These are phyloP conservation scores for Trypanosoma rangeli DNA, from an alignment of 208 protist species.

Conservation along the genomic window DNA sequence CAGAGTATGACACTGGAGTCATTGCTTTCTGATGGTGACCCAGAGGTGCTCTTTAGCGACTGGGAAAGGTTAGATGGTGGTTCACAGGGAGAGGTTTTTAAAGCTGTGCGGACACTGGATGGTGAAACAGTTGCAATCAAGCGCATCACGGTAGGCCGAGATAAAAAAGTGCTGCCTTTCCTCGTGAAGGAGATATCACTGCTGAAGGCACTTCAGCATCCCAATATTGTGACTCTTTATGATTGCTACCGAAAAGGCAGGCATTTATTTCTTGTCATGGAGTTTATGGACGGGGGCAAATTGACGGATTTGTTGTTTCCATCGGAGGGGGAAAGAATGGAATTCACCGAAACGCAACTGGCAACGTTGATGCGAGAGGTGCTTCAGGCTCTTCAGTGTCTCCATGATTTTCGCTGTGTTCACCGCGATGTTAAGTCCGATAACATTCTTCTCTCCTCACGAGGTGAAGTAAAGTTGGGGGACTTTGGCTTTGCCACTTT, in stretches of 20 bases:
- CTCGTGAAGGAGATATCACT: slow-evolving; percentile 44
- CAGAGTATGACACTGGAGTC: slow-evolving; percentile 22
- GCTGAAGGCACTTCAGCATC: slow-evolving; percentile 29
- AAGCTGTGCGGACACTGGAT: slow-evolving; percentile 23
- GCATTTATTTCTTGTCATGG: slow-evolving; percentile 63
- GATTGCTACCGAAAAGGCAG: slow-evolving; percentile 35
- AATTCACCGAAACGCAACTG: slow-evolving; percentile 48
- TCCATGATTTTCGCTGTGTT: slow-evolving; percentile 44
- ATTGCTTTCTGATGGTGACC: slow-evolving; percentile 32
- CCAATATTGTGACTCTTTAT: slow-evolving; percentile 56
- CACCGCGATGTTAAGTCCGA: slow-evolving; percentile 51
- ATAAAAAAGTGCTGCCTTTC: background rate
- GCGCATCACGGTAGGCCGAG: slow-evolving; percentile 26
- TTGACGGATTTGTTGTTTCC: slow-evolving; percentile 47
- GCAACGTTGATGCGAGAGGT: slow-evolving; percentile 30
- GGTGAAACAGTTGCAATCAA: slow-evolving; percentile 45
- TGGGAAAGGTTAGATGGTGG: slow-evolving; percentile 43
- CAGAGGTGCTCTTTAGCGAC: slow-evolving; percentile 31
- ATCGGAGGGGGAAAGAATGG: slow-evolving; percentile 6
- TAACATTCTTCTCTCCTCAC: slow-evolving; percentile 38
- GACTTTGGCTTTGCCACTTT: slow-evolving; percentile 49
- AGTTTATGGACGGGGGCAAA: slow-evolving; percentile 54
- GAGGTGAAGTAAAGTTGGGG: slow-evolving; percentile 41
- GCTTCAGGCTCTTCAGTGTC: slow-evolving; percentile 40
- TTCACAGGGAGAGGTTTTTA: slow-evolving; percentile 47